These are phyloP conservation scores for Gnaphalium uliginosum DNA, from an alignment of 129 eudicot genomes.

Conservation along the genomic window DNA sequence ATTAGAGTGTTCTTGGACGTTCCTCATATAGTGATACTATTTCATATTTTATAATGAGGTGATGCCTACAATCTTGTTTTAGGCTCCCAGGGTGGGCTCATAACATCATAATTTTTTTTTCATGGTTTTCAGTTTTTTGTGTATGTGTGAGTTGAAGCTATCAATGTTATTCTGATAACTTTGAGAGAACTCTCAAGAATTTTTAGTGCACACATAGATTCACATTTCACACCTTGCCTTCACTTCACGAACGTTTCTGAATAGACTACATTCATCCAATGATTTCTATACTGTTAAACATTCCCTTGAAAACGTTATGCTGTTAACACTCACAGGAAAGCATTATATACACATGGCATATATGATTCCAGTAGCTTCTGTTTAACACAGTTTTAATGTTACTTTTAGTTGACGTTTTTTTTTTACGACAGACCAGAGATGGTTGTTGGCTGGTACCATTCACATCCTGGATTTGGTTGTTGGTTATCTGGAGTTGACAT, in stretches of 20 bases:
- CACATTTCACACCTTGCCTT: background rate
- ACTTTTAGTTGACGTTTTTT: background rate
- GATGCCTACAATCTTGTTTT: background rate
- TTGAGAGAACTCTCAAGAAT: no score
- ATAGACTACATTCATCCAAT: background rate
- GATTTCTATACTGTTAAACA: background rate
- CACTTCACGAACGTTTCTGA: background rate
- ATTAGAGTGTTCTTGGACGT: background rate
- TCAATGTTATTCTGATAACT: no score
- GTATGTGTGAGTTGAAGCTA: no score
- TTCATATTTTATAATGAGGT: background rate
- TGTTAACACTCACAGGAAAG: background rate
- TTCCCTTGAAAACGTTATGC: no score
- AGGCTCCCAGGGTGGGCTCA: background rate
- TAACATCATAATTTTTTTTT: no score
- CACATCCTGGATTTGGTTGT: constrained; percentile 98
- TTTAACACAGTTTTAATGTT: background rate
- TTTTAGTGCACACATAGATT: background rate
- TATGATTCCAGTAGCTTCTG: constrained; percentile 4
- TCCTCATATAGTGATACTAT: background rate
- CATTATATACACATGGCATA: background rate
- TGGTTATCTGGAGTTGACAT: constrained; percentile 99
- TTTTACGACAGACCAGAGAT: constrained; percentile 74
- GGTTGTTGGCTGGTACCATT: constrained; percentile 99
- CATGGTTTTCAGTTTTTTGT: background rate